Base-by-base conservation (phyloP, 1,284 basidiomycete genomes). In the Ceratobasidium sp. region DNA sequence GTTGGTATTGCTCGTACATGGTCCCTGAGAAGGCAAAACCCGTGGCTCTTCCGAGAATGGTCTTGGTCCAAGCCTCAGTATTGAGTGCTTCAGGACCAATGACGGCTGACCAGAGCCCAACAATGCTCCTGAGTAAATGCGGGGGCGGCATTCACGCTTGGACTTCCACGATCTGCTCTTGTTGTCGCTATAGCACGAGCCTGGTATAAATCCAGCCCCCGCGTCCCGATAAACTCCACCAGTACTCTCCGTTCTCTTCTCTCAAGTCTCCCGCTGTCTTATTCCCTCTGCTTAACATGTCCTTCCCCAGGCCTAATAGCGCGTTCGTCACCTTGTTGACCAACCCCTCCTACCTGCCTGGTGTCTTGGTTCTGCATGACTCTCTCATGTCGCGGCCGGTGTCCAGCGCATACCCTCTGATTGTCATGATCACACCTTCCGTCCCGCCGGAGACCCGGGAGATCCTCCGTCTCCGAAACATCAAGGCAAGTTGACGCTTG, bases 361-460 rank as follows among this genome's bases (percentile, higher is more conserved):
- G 93, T 0, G 86, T 90, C 35, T 88, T 97, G 41, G 92, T 95
- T 12, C 86, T 97, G 33, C 87, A 94, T 79, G 85, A 92, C 79
- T 90, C 90, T 50, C 87, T 97, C 70, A 86, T 87, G 48, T 83
- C 88, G 23, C 38, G 52, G 44, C 73, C 73, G 4, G 91, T 92
- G 23, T 84, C 87, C 27, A 92, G 95, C 10, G 87, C 87, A 79
- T 96, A 96, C 84, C 92, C 95, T 3, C 87, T 98, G 48, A 88
- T 97, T 74, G 92, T 93, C 52, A 94, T 97, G 90, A 89, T 90
- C 69, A 95, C 95, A 0, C 86, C 90, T 1, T 82, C 86, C 1
- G 84, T 97, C 8, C 87, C 91, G 0, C 81, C 86, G 64, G 87
- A 89, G 23, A 88, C 88, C 20, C 88, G 88, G 59, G 86, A 87